phyloP scores from a whole-genome alignment of 805 yeast genomes.

The Teunomyces panamensis region DNA sequence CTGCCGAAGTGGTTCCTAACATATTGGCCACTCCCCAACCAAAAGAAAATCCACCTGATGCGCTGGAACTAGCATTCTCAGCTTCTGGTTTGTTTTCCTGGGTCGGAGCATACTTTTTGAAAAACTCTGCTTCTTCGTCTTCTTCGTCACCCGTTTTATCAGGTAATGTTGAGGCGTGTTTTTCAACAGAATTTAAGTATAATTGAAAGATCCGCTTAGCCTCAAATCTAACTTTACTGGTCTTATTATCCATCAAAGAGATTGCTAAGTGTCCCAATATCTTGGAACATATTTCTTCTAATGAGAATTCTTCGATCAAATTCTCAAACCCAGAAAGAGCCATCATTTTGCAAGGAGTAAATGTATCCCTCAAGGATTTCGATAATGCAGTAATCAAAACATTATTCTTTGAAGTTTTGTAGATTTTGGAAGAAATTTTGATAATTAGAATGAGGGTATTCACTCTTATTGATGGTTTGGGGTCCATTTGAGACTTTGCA shows the following conservation, averaged over 20 bases:
- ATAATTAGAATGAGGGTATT: conserved; percentile 71
- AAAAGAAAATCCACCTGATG: conserved; percentile 16
- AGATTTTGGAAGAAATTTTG: conserved; percentile 59
- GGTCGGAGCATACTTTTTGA: conserved; percentile 22
- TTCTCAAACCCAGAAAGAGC: conserved; percentile 72
- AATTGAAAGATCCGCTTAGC: conserved; percentile 67
- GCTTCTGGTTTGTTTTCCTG: neutral
- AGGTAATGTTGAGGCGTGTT: conserved; percentile 34
- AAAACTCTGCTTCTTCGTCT: conserved; percentile 37
- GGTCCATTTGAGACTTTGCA: conserved; percentile 81
- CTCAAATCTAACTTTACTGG: conserved; percentile 63
- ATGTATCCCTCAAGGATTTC: conserved; percentile 77
- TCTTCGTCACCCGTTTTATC: conserved; percentile 36
- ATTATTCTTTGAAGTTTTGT: conserved; percentile 54
- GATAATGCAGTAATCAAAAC: conserved; percentile 86
- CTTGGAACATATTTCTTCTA: conserved; percentile 75
- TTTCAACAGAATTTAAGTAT: conserved; percentile 44
- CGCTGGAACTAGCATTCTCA: conserved; percentile 6
- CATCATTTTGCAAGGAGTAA: conserved; percentile 68
- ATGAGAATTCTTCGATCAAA: conserved; percentile 62
- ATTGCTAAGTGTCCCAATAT: conserved; percentile 84
- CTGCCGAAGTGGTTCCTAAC: conserved; percentile 26
- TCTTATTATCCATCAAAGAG: conserved; percentile 68
- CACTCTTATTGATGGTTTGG: conserved; percentile 71
- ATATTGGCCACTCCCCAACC: conserved; percentile 40